Conservation (phyloP, 345 rosid species). For the Brassica cretica region DNA sequence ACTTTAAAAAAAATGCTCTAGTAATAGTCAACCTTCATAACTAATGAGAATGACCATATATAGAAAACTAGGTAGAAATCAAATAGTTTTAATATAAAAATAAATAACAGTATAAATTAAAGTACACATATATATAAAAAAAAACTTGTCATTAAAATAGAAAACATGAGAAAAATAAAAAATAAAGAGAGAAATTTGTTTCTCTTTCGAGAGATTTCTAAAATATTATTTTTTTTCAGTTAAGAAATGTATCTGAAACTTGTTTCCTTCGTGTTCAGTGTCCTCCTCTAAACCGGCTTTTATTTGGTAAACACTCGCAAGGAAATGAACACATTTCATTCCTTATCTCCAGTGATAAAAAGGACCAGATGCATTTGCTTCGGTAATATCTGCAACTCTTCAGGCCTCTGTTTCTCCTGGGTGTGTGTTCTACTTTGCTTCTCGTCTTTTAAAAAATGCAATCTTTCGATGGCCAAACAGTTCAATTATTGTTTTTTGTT, state of each 20-base stretch:
- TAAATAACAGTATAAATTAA: too few relatives aligned
- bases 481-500: neutral
- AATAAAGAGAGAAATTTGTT: neutral
- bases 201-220: neutral
- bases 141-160: too few relatives aligned
- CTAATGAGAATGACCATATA: too few relatives aligned
- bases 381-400: constrained; percentile 1
- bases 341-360: neutral
- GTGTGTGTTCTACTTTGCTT: constrained; percentile 3
- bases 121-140: too few relatives aligned
- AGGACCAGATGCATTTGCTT: neutral
- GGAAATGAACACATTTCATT: neutral
- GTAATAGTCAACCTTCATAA: too few relatives aligned
- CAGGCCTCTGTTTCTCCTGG: constrained; percentile 7
- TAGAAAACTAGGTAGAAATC: too few relatives aligned
- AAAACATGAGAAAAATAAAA: too few relatives aligned
- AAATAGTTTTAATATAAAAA: too few relatives aligned
- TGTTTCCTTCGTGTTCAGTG: neutral
- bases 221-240: too few relatives aligned
- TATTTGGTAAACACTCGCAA: neutral
- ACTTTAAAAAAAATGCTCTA: too few relatives aligned
- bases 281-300: neutral
- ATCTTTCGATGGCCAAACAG: neutral
- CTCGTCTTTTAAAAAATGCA: neutral
- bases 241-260: neutral